Base-by-base conservation (phyloP, 345 rosid genomes). In the Kandelia obovata region DNA sequence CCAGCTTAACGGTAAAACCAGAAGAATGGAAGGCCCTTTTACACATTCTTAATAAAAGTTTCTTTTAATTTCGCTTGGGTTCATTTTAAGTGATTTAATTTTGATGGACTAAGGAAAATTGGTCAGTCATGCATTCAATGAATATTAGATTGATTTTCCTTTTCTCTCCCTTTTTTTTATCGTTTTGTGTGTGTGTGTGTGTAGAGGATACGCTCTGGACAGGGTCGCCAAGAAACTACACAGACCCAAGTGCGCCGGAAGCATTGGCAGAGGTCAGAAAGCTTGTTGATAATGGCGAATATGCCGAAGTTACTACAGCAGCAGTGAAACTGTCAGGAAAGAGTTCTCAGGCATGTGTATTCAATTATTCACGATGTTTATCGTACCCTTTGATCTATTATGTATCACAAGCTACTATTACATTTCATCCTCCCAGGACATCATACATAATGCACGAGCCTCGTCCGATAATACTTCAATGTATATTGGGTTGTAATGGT, bases 151-250 rank as follows among this genome's bases (percentile, higher is more conserved):
- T 53, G 8, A 20, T 21, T 53, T 53, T 17, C 27, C 27, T 8
- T 1, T 0, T 5, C 6, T n/a, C 3, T 20, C 7, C 6, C 9
- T 19, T 20, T 52, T 5, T 20, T 2, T n/a, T 28, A 28, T 2
- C 3, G 30, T 7, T 6, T 3, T 7, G 46, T 2, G 46, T 47
- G 35, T 23, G 43, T 59, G 37, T 53, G 58, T 62, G 19, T 81
- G 75, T 55, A 93, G 97, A 91, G 88, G 98, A 91, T 61, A 89
- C 97, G 7, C 83, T 91, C 3, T 93, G 97, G 97, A 93, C 97
- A 7, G 96, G 98, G 61, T 79, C 64, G 64, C 97, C 97, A 10
- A 82, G 86, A 7, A 73, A 83, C 60, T 89, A 85, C 58, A 81
- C 90, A 3, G 75, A 91, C 69, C 85, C 85, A 5, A 71, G 75